Evolutionary conservation across 2,329 filamentous ascomycete genomes (phyloP), one percentile per base, ranked within the genome.

Genomic region (Fusarium clavum): DNA sequence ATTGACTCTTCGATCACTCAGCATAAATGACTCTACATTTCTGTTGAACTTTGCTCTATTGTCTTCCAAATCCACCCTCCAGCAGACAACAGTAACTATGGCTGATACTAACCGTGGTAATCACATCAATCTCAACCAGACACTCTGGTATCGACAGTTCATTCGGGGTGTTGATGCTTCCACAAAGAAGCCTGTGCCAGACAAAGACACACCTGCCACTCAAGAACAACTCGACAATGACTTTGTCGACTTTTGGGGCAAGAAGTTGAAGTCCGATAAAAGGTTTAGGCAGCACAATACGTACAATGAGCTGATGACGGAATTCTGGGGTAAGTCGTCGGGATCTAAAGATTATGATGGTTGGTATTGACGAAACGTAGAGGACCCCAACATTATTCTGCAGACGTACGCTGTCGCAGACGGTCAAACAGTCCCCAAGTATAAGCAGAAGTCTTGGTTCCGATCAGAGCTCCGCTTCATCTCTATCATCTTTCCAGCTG

Each of bases 351-450:
- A 20, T 20, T 20, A 20, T 20, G 20, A 20, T 20, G 20, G 20
- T 20, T 20, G 24, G 51, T 53, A 12, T 9, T 47, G 14, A 29
- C 6, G 18, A n/a, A 14, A 5, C 4, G 10, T 4, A 53, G 51
- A 53, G 3, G 51, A 53, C 20, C 18, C 24, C 4, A 22, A 53
- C 0, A 53, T 43, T 25, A 29, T 53, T 16, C 20, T 53, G 25
- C 51, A 53, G 38, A 53, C 51, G 8, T 53, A 53, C 18, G 51
- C 51, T 18, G 51, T 53, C 20, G 51, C 51, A n/a, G 51, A 53
- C n/a, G 51, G 51, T 18, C 51, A 53, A n/a, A 53, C 51, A 2
- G 38, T 53, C 6, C 51, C 51, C 3, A 53, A 16, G 18, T 41
- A 27, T 10, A 43, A 53, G n/a, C 51, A 53, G n/a, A 53, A 43